Evolutionary conservation across 306 rosid genomes (phyloP).

Genomic region (Inga laurina): DNA sequence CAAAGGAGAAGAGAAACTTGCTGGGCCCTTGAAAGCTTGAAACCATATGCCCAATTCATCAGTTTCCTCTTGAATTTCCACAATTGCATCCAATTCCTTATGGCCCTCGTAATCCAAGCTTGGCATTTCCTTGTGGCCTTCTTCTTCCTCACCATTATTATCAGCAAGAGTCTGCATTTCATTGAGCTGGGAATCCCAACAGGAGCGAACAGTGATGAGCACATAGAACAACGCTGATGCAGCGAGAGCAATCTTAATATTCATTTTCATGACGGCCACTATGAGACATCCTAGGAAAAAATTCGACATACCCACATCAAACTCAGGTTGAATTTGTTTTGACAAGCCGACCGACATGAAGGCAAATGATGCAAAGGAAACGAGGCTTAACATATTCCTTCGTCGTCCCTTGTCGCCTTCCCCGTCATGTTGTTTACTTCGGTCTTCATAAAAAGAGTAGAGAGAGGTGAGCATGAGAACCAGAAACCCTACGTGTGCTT

Average conservation of each 20-base stretch:
- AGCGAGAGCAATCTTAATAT: neutral
- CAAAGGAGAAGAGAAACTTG: neutral
- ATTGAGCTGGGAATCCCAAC: neutral
- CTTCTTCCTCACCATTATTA: neutral
- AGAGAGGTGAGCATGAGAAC: constrained; percentile 13
- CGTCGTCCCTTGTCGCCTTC: neutral
- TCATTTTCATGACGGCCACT: constrained; percentile 20
- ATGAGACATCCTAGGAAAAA: constrained; percentile 17
- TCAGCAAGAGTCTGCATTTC: no score
- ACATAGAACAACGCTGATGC: neutral
- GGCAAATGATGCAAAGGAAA: constrained; percentile 6
- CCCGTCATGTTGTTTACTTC: neutral
- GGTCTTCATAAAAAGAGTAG: constrained; percentile 20
- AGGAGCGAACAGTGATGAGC: neutral
- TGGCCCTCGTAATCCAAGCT: neutral
- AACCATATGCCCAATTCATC: neutral
- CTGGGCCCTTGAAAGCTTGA: neutral
- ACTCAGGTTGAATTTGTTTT: neutral
- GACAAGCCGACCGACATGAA: constrained; percentile 25
- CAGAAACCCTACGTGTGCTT: constrained; percentile 10
- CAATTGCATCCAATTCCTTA: neutral
- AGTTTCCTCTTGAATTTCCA: neutral
- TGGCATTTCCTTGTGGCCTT: neutral
- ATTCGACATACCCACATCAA: constrained; percentile 23
- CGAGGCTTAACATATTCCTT: neutral